Evolutionary conservation across 2,329 filamentous ascomycete genomes (phyloP).

Genomic region (Ophiostoma angusticollis): DNA sequence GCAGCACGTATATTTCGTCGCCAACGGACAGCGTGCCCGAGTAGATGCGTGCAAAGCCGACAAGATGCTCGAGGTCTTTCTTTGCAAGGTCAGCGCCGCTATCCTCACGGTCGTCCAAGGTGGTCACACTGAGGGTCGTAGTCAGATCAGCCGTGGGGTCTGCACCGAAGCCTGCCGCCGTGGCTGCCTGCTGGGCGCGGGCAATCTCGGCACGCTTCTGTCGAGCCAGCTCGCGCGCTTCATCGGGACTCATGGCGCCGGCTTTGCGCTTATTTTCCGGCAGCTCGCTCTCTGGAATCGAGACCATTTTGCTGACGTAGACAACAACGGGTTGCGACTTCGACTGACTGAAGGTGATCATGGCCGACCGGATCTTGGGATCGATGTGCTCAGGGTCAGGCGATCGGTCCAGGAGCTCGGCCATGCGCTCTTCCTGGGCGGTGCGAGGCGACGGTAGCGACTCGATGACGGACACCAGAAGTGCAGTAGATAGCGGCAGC

Average conservation of each 20-base stretch:
- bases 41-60: conserved; percentile 89
- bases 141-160: conserved; percentile 6
- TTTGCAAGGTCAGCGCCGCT: conserved; percentile 42
- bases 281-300: conserved; percentile 82
- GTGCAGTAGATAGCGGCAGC: conserved; percentile 83
- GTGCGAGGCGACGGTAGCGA: conserved; percentile 71
- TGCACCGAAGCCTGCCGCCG: conserved; percentile 27
- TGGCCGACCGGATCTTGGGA: conserved; percentile 58
- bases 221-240: conserved; percentile 75
- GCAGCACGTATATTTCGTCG: conserved; percentile 79
- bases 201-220: conserved; percentile 85
- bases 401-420: conserved; percentile 64
- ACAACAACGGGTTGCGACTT: conserved; percentile 70
- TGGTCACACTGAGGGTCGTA: conserved; percentile 4
- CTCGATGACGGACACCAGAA: conserved; percentile 89
- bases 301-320: conserved; percentile 98
- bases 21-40: conserved; percentile 83
- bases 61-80: conserved; percentile 70
- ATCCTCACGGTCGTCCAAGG: background rate
- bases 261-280: conserved; percentile 65
- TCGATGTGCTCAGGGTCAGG: conserved; percentile 65
- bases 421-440: conserved; percentile 70
- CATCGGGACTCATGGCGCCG: conserved; percentile 66
- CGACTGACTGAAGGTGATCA: conserved; percentile 63
- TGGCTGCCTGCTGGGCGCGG: conserved; percentile 48